These are phyloP conservation scores for Brettanomyces custersianus DNA, from an alignment of 805 yeast species.

Conservation along the genomic window DNA sequence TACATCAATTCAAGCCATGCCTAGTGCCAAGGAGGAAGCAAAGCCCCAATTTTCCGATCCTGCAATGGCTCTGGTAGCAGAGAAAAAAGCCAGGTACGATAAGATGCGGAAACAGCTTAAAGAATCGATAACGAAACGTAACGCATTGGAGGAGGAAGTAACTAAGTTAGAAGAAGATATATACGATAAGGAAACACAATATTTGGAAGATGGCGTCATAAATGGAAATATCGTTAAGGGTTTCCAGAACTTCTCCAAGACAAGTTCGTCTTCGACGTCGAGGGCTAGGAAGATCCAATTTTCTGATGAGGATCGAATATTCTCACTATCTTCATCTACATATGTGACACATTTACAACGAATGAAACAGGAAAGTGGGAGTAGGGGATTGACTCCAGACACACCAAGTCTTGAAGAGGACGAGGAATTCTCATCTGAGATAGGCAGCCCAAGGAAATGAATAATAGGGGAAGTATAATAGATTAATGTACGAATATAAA, in stretches of 20 bases:
- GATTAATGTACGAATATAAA: neutral
- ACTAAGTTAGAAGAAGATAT: conserved; percentile 66
- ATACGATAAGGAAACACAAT: conserved; percentile 68
- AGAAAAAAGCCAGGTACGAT: conserved; percentile 38
- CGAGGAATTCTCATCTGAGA: conserved; percentile 1
- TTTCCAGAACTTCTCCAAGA: conserved; percentile 68
- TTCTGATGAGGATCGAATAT: conserved; percentile 72
- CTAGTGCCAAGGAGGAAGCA: too few relatives aligned
- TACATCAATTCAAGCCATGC: too few relatives aligned
- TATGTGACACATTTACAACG: conserved; percentile 56
- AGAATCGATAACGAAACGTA: conserved; percentile 51
- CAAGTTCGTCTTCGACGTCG: conserved; percentile 18
- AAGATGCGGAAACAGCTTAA: conserved; percentile 58
- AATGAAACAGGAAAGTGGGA: conserved; percentile 24
- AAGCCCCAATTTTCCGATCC: too few relatives aligned
- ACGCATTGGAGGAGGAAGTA: conserved; percentile 54
- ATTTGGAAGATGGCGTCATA: conserved; percentile 57
- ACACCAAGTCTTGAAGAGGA: conserved; percentile 8
- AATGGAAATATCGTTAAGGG: conserved; percentile 87
- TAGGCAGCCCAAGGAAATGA: conserved; percentile 4
- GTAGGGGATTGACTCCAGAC: conserved; percentile 12
- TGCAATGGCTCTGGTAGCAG: too few relatives aligned
- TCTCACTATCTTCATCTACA: conserved; percentile 65
- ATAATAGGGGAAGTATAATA: neutral
- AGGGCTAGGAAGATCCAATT: conserved; percentile 40